Percentiles rank a stretch among this genome's conserved stretches.
These are phyloP conservation scores for Micractinium conductrix DNA, from an alignment of 139 green algal species.

Conservation along the genomic window DNA sequence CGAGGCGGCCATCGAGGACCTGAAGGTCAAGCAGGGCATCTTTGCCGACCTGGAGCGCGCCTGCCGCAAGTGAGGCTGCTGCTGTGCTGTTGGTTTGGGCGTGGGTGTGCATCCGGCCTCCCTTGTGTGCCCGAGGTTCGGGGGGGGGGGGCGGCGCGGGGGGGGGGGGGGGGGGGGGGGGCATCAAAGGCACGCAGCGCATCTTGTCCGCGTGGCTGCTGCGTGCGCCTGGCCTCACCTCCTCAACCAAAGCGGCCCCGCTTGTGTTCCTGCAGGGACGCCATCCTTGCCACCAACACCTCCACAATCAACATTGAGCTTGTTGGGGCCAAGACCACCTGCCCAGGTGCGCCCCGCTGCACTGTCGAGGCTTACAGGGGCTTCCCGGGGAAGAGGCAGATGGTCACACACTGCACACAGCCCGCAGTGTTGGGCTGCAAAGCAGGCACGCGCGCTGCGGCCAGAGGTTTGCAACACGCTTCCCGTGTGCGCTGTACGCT, in stretches of 20 bases:
- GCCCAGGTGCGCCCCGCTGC: not conserved
- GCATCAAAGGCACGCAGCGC: too few species aligned
- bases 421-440: not conserved
- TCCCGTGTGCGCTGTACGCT: too few species aligned
- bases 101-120: too few species aligned
- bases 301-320: constrained; percentile 97
- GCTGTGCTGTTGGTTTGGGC: too few species aligned
- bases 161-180: too few species aligned
- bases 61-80: constrained; percentile 64
- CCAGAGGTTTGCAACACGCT: too few species aligned
- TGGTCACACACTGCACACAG: not conserved
- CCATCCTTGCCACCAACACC: constrained; percentile 98
- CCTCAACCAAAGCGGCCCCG: too few species aligned
- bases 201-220: too few species aligned
- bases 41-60: constrained; percentile 82
- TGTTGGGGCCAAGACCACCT: constrained; percentile 68
- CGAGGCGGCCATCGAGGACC: constrained; percentile 96
- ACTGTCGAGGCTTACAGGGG: too few species aligned
- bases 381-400: not conserved
- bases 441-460: too few species aligned
- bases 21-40: constrained; percentile 94
- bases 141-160: too few species aligned
- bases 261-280: constrained; percentile 51
- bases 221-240: not conserved
- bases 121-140: too few species aligned